Evolutionary conservation across 306 rosid species (phyloP).

Genomic region (Nissolia schottii): DNA sequence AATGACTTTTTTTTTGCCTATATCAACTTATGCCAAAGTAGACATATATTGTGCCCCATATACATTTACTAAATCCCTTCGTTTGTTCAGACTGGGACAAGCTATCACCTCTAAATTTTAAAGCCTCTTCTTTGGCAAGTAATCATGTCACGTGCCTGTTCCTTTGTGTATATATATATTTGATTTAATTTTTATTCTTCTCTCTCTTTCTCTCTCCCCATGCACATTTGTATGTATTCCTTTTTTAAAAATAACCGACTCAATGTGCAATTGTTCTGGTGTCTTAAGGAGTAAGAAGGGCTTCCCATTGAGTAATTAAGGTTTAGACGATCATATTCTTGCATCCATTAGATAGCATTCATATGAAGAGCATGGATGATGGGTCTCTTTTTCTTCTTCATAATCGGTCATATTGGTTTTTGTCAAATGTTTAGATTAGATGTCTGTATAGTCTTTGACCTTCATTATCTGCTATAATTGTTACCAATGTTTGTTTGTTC

Average conservation of each 20-base stretch:
- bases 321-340: not conserved
- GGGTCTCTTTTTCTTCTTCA: too few species aligned
- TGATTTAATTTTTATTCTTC: slow-evolving; percentile 2
- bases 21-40: not conserved
- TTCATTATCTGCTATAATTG: not conserved
- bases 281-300: not conserved
- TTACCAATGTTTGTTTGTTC: not conserved
- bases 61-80: not conserved
- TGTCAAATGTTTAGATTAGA: not conserved
- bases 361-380: not conserved
- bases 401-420: too few species aligned
- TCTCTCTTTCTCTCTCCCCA: not conserved
- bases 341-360: not conserved
- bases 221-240: not conserved
- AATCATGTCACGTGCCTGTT: not conserved
- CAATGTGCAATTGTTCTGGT: not conserved
- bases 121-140: not conserved
- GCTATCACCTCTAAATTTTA: not conserved
- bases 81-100: not conserved
- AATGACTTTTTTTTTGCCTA: slow-evolving; percentile 24
- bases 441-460: not conserved
- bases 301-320: not conserved
- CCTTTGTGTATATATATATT: not conserved
- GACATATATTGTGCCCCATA: not conserved
- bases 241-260: not conserved